Base-by-base conservation (phyloP, 2,329 filamentous ascomycete genomes). In the Westerdykella sp. region DNA sequence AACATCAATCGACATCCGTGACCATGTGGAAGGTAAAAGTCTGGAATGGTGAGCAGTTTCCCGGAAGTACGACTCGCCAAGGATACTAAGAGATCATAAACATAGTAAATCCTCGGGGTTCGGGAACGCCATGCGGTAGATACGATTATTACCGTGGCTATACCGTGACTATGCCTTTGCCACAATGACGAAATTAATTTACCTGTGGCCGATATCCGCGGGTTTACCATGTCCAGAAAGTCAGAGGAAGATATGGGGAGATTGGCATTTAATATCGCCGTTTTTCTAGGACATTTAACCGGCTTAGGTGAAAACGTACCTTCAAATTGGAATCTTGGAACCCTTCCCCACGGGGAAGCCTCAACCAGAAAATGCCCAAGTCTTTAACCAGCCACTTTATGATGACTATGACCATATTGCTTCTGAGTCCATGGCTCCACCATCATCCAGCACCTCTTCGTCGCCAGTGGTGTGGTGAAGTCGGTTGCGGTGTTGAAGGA, bases 221-320 rank as follows among this genome's bases (percentile, higher is more conserved):
- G 36, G 30, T 28, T 15, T 28, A 16, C 13, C 14, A 10, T 18
- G 21, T 37, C 16, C 42, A 18, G 30, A 44, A 40, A 42, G 10
- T 28, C 11, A 28, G 25, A 12, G 25, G 25, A 28, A 31, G 41
- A 35, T 16, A 21, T 21, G 14, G 36, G 22, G 38, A 46, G 13
- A 48, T 48, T 44, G 34, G 6, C 37, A n/a, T 36, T 43, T 39
- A 46, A 45, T 11, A 16, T 37, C 35, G 23, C 6, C 14, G 40
- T 21, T 22, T 21, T 44, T 25, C 18, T n/a, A 15, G 31, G 23
- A 42, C 25, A 42, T 53, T 53, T 53, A 53, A 12, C 50, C 50
- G 48, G 36, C 44, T 39, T 46, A 43, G 45, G 35, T 11, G 5
- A 22, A 37, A 35, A 39, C 42, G 21, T 39, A 43, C 32, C 18